phyloP scores from a whole-genome alignment of 129 eudicot genomes.

The Glebionis coronaria region DNA sequence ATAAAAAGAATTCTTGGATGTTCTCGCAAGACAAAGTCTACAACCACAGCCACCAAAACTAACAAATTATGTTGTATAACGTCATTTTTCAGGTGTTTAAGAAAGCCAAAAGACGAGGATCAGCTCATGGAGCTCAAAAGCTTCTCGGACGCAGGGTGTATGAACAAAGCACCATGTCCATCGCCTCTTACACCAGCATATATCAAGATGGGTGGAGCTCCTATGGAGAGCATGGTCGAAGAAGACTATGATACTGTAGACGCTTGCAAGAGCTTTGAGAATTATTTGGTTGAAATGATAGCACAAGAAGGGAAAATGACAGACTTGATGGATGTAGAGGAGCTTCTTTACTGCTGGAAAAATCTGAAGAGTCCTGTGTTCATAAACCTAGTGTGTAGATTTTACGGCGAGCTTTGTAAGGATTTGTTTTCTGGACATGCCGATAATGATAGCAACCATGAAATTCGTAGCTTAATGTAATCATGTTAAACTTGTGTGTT shows the following conservation, averaged over 20 bases:
- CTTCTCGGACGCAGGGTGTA: constrained; percentile 40
- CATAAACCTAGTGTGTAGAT: constrained; percentile 60
- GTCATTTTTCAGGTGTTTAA: constrained; percentile 25
- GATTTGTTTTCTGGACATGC: constrained; percentile 58
- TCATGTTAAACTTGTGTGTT: neutral
- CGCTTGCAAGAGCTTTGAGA: constrained; percentile 71
- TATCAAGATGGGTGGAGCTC: constrained; percentile 27
- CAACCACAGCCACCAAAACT: constrained; percentile 6
- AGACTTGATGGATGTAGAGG: constrained; percentile 79
- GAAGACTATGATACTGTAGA: constrained; percentile 52
- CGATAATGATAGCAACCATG: constrained; percentile 15
- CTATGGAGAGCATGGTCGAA: constrained; percentile 16
- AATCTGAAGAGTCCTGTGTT: constrained; percentile 77
- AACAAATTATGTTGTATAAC: constrained; percentile 14
- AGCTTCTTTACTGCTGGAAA: constrained; percentile 82
- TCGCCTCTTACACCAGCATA: constrained; percentile 61
- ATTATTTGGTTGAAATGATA: constrained; percentile 68
- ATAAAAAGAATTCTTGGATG: constrained; percentile 32
- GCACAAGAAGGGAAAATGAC: constrained; percentile 68
- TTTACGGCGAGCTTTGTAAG: constrained; percentile 79
- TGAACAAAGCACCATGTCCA: constrained; percentile 40
- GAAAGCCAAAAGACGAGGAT: constrained; percentile 43
- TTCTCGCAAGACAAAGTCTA: constrained; percentile 19
- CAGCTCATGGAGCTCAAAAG: constrained; percentile 59
- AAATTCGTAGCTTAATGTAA: constrained; percentile 23